phyloP scores from a whole-genome alignment of 2,329 filamentous ascomycete genomes.

The Lanzia echinophila region DNA sequence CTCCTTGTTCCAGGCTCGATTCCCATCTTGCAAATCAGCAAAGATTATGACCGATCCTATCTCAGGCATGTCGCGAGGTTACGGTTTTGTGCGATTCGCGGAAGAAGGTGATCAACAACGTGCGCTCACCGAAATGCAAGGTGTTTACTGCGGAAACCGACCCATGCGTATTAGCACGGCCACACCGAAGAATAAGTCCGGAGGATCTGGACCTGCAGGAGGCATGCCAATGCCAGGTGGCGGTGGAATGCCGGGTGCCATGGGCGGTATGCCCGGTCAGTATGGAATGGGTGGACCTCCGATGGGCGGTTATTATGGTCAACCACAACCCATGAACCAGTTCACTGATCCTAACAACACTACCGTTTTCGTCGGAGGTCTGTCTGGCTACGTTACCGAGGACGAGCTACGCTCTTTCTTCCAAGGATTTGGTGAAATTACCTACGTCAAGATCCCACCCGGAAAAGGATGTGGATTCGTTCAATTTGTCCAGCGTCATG shows the following conservation, averaged over 20 bases:
- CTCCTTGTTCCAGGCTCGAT: conserved; percentile 92
- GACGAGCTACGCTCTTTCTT: conserved; percentile 99
- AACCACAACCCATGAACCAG: conserved; percentile 90
- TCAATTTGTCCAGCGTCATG: conserved; percentile 97
- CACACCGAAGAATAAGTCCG: conserved; percentile 83
- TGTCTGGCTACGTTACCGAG: conserved; percentile 97
- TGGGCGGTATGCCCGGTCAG: conserved; percentile 48
- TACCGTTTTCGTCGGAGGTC: conserved; percentile 93
- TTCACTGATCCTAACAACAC: conserved; percentile 99
- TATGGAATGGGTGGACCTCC: conserved; percentile 59
- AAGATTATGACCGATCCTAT: conserved; percentile 99
- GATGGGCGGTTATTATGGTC: conserved; percentile 60
- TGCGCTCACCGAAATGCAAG: conserved; percentile 95
- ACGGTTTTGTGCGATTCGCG: conserved; percentile 95
- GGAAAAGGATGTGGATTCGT: conserved; percentile 99
- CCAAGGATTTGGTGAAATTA: conserved; percentile 98
- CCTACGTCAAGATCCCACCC: conserved; percentile 98
- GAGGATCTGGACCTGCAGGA: conserved; percentile 45
- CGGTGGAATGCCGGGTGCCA: conserved; percentile 41
- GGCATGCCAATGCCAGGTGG: conserved; percentile 41
- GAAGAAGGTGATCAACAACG: conserved; percentile 95
- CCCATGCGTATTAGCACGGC: conserved; percentile 98
- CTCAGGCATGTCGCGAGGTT: conserved; percentile 93
- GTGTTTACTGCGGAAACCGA: conserved; percentile 96
- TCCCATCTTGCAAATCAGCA: conserved; percentile 95